Evolutionary conservation across 345 rosid species (phyloP).

Genomic region (Combretum micranthum): DNA sequence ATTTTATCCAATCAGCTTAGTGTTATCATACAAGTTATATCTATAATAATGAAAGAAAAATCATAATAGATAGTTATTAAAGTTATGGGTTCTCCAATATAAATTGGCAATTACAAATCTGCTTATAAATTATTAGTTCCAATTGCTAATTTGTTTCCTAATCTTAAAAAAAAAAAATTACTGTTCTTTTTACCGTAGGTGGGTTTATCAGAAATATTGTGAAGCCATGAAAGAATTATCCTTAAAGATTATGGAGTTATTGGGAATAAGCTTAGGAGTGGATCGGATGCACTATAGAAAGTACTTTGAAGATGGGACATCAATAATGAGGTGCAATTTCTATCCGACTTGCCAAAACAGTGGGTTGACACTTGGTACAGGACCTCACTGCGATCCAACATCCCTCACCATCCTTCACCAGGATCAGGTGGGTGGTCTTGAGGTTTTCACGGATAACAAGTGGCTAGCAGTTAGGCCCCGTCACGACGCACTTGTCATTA

Average conservation of each 20-base stretch:
- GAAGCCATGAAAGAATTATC: slow-evolving; percentile 42
- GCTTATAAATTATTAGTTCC: too few relatives aligned
- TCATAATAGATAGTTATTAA: too few relatives aligned
- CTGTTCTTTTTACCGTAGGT: slow-evolving; percentile 18
- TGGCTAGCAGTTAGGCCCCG: slow-evolving; percentile 64
- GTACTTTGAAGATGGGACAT: slow-evolving; percentile 46
- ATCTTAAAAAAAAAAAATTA: too few relatives aligned
- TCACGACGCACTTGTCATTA: slow-evolving; percentile 54
- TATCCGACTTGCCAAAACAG: slow-evolving; percentile 62
- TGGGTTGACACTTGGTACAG: slow-evolving; percentile 66
- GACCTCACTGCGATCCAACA: slow-evolving; percentile 82
- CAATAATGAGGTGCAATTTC: slow-evolving; percentile 57
- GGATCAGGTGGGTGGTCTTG: slow-evolving; percentile 72
- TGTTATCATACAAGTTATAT: too few relatives aligned
- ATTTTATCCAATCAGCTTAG: too few relatives aligned
- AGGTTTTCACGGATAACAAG: slow-evolving; percentile 47
- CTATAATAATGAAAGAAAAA: too few relatives aligned
- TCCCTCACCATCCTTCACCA: slow-evolving; percentile 83
- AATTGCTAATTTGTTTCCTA: too few relatives aligned
- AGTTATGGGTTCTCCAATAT: too few relatives aligned
- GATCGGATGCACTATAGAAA: slow-evolving; percentile 25
- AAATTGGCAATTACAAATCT: too few relatives aligned
- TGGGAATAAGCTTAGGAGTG: slow-evolving; percentile 44
- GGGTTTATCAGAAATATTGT: slow-evolving; percentile 43
- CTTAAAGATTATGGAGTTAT: slow-evolving; percentile 30